Conservation (phyloP, 2,329 filamentous ascomycete species). For the Mariannaea sp. region DNA sequence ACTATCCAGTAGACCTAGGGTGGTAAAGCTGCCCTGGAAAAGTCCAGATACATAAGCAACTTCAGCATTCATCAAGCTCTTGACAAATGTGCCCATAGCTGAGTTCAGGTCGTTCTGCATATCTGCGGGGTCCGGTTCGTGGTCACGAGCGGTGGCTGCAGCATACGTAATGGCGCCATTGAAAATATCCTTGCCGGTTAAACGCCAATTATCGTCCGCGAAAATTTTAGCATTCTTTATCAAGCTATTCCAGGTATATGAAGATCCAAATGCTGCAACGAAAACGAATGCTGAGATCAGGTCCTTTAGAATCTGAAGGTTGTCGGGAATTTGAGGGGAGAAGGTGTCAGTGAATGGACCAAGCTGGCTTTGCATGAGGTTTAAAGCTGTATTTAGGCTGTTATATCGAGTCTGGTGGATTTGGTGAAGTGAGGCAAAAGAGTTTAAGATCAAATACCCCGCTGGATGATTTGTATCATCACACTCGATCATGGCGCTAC, state of each 20-base stretch:
- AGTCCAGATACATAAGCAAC: constrained; percentile 1
- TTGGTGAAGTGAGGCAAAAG: constrained; percentile 5
- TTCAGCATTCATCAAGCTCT: constrained; percentile 4
- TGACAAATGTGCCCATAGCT: constrained; percentile 5
- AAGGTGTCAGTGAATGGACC: constrained; percentile 1
- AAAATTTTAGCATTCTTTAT: constrained; percentile 6
- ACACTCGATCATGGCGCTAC: constrained; percentile 4
- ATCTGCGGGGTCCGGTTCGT: neutral
- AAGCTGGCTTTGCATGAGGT: constrained; percentile 8
- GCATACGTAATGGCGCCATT: constrained; percentile 5
- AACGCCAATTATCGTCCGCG: constrained; percentile 2
- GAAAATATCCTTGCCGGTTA: constrained; percentile 2
- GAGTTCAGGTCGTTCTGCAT: constrained; percentile 1
- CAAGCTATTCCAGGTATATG: constrained; percentile 3
- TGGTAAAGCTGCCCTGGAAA: neutral
- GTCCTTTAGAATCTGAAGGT: neutral
- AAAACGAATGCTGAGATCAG: neutral
- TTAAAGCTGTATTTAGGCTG: constrained; percentile 1
- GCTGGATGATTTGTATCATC: constrained; percentile 2
- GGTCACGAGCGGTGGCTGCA: constrained; percentile 3
- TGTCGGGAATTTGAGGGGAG: neutral
- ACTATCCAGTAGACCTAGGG: neutral
- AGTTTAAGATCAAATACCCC: constrained; percentile 10
- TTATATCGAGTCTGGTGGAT: constrained; percentile 9
- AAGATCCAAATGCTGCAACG: neutral